A percentile compares a stretch with the other conserved stretches of the same genome.
phyloP scores from a whole-genome alignment of 345 rosid species.

The Corymbia maculata region DNA sequence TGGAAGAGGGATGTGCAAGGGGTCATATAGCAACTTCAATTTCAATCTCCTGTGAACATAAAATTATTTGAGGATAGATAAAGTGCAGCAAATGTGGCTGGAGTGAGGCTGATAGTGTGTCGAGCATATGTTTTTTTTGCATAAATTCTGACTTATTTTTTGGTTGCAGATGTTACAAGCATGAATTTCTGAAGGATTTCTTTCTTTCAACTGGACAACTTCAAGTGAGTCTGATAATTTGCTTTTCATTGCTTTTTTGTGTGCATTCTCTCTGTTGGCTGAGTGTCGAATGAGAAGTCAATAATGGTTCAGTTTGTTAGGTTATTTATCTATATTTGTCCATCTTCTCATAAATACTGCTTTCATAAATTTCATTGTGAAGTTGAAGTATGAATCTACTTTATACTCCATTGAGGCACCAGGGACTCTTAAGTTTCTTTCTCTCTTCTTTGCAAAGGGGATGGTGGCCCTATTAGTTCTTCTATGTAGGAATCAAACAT shows the following conservation, averaged over 20 bases:
- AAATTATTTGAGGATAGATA: not conserved
- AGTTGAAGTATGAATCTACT: not conserved
- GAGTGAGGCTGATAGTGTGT: not conserved
- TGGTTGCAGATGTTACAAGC: conserved; percentile 65
- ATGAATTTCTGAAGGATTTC: conserved; percentile 91
- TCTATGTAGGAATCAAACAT: not conserved
- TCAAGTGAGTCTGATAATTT: conserved; percentile 35
- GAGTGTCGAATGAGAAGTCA: not conserved
- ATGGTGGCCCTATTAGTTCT: not conserved
- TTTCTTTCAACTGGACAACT: conserved; percentile 88
- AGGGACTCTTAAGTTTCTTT: not conserved
- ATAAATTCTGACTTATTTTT: not conserved
- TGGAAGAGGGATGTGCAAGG: not conserved
- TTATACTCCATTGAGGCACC: not conserved
- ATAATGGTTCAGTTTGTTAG: not conserved
- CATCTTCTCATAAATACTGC: not conserved
- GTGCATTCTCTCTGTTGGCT: not conserved
- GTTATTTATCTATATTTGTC: not conserved
- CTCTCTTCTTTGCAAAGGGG: not conserved
- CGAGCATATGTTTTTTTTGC: not conserved
- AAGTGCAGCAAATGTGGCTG: not conserved
- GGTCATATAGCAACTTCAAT: not conserved
- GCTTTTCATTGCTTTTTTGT: not conserved
- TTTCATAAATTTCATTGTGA: not conserved
- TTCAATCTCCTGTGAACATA: not conserved